Evolutionary conservation across 192 early-diverging fungal genomes (phyloP).

Genomic region (Diversispora epigaea): DNA sequence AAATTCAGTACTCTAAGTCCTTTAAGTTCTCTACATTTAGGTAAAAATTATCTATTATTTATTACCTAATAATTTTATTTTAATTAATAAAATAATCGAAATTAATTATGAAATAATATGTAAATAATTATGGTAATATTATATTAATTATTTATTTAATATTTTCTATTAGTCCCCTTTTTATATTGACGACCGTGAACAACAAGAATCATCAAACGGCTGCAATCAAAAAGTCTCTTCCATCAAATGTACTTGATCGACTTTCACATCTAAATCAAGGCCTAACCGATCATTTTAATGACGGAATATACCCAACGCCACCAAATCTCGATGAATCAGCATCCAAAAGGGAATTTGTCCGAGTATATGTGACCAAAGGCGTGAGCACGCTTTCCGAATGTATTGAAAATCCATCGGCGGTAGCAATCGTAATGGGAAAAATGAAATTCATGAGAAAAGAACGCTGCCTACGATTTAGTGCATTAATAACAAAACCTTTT

Average conservation of each 20-base stretch:
- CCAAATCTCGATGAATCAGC: neutral
- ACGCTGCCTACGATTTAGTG: slow-evolving; percentile 23
- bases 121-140: too few relatives aligned
- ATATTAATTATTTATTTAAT: too few relatives aligned
- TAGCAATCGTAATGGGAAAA: slow-evolving; percentile 4
- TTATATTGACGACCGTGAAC: too few relatives aligned
- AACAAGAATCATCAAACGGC: too few relatives aligned
- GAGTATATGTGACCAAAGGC: slow-evolving; percentile 10
- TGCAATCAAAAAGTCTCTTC: too few relatives aligned
- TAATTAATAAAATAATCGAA: too few relatives aligned
- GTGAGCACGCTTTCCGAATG: neutral
- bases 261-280: neutral
- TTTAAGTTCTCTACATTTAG: too few relatives aligned
- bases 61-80: too few relatives aligned
- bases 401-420: neutral
- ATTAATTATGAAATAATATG: too few relatives aligned
- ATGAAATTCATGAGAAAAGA: neutral
- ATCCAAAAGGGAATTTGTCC: slow-evolving; percentile 1
- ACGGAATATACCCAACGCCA: neutral
- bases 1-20: too few relatives aligned
- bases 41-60: too few relatives aligned
- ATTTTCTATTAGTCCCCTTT: too few relatives aligned
- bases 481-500: slow-evolving; percentile 41
- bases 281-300: neutral
- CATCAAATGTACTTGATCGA: neutral